Base-by-base conservation (phyloP, 805 yeast genomes). In the Yarrowia sp. region DNA sequence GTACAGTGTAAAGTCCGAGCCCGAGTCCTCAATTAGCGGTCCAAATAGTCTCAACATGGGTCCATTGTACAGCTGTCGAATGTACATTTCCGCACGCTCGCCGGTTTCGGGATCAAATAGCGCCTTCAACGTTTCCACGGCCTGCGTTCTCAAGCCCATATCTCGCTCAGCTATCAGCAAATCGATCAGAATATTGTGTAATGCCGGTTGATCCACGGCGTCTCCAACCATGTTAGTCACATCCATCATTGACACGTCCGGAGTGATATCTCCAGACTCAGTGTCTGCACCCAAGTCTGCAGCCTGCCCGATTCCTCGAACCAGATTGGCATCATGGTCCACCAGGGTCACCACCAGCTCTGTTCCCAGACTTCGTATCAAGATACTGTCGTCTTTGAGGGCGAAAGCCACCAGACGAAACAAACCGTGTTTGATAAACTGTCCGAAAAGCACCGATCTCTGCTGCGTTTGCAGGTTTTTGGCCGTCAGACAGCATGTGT, bases 341-440 rank as follows among this genome's bases (percentile, higher is more conserved):
- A 92, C 87, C 4, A 92, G 86, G 1, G 91, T 79, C 9, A 89
- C 88, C 16, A 92, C 82, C 9, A 90, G 76, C 71, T 93, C 98
- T 0, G 95, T 86, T 0, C 96, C 96, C 22, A 89, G 72, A 1
- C 86, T 84, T 65, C 93, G 79, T 10, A 85, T 80, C 4, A 79
- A 78, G 41, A 78, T 73, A 1, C 75, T 75, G 0, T 76, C 73
- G 69, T 84, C 87, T 26, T 79, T 78, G 62, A 93, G 80, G 0
- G 97, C 93, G 79, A 85, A 91, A 41, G 82, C 81, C 24, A 93
- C 78, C 76, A 90, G 83, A 65, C 81, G 81, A 68, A 90, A 84
- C 22, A 93, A 77, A 0, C 97, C 97, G 62, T 79, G 81, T 54
- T 82, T 81, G 11, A 92, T 83, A 62, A 92, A 75, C 22, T 82